phyloP scores from a whole-genome alignment of 495 filamentous ascomycete genomes.

The Monascus purpureus region DNA sequence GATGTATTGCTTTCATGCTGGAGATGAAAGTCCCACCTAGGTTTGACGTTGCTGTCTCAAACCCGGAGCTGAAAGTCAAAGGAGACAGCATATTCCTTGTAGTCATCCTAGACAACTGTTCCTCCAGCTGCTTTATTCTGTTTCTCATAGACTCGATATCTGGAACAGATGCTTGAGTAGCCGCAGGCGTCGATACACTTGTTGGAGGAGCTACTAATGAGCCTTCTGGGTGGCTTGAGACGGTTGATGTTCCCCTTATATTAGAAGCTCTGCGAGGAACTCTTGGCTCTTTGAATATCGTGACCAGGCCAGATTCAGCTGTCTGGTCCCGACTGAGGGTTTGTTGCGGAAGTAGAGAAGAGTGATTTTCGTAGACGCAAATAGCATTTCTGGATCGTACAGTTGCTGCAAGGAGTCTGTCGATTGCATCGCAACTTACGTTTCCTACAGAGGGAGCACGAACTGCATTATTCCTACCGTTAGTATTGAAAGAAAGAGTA shows the following conservation, averaged over 20 bases:
- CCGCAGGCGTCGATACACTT: conserved; percentile 15
- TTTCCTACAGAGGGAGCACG: conserved; percentile 31
- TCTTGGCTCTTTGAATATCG: too few relatives aligned
- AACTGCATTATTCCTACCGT: conserved; percentile 12
- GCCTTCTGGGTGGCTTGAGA: too few relatives aligned
- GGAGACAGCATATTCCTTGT: conserved; percentile 1
- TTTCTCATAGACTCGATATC: conserved; percentile 24
- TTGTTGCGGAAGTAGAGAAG: conserved; percentile 1
- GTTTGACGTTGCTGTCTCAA: conserved; percentile 12
- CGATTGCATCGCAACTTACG: conserved; percentile 39
- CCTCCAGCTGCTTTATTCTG: conserved; percentile 31
- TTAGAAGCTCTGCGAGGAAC: too few relatives aligned
- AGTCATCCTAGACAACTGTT: conserved; percentile 20
- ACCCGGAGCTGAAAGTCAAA: conserved; percentile 9
- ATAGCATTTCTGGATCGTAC: conserved; percentile 24
- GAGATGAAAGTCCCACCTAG: conserved; percentile 15
- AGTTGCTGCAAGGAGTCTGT: conserved; percentile 36
- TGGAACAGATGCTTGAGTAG: conserved; percentile 12
- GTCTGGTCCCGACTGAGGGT: conserved; percentile 1
- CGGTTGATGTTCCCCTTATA: not conserved
- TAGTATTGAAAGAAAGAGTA: too few relatives aligned
- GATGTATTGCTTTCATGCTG: conserved; percentile 12
- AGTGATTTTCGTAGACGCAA: conserved; percentile 26
- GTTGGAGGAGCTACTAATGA: conserved; percentile 8
- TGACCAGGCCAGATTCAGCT: too few relatives aligned